Conservation (phyloP, 345 rosid genomes). For the Populus nigra region DNA sequence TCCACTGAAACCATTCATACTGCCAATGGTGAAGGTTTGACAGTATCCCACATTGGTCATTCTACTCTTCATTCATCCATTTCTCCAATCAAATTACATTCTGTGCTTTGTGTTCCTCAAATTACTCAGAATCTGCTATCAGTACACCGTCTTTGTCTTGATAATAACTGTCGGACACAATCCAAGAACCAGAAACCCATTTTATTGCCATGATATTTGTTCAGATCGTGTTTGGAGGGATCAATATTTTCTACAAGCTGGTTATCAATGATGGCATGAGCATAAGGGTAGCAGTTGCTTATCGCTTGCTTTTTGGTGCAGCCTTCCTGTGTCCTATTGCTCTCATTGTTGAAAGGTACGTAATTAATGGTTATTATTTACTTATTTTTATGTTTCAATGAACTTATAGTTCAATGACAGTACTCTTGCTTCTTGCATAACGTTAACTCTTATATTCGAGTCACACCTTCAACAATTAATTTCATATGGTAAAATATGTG, state of each 20-base stretch:
- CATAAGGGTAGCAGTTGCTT: conserved; percentile 10
- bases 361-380: neutral
- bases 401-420: too few relatives aligned
- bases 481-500: neutral
- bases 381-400: too few relatives aligned
- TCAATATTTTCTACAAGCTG: conserved; percentile 15
- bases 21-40: too few relatives aligned
- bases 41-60: too few relatives aligned
- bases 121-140: too few relatives aligned
- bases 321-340: conserved; percentile 16
- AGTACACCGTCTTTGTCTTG: too few relatives aligned
- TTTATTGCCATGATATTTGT: conserved; percentile 8
- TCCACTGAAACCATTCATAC: too few relatives aligned
- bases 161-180: too few relatives aligned
- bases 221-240: conserved; percentile 9
- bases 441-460: neutral
- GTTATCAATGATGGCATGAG: conserved; percentile 13
- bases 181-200: too few relatives aligned
- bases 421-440: neutral
- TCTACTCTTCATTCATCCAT: too few relatives aligned
- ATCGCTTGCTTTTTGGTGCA: conserved; percentile 14
- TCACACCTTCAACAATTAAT: neutral
- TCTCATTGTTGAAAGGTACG: conserved; percentile 15
- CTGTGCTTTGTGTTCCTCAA: too few relatives aligned
- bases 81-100: too few relatives aligned